phyloP scores from a whole-genome alignment of 2,329 filamentous ascomycete genomes.

The Scleromitrula shiraiana region DNA sequence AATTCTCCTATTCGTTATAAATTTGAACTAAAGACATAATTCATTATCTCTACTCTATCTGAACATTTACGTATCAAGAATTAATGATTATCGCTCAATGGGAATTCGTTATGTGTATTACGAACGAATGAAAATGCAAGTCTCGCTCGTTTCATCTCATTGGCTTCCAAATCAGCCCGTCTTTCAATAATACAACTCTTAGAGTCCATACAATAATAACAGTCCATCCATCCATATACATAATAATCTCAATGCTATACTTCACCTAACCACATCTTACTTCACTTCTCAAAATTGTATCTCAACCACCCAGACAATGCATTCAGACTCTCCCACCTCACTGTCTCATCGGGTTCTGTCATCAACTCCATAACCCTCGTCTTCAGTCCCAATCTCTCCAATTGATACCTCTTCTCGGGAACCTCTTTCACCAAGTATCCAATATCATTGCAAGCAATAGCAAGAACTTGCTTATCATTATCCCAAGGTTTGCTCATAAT shows the following conservation, averaged over 20 bases:
- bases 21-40: neutral
- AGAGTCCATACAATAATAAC: too few relatives aligned
- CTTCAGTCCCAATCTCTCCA: constrained; percentile 63
- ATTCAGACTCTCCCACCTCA: constrained; percentile 66
- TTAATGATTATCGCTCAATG: neutral
- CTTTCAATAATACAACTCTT: constrained; percentile 9
- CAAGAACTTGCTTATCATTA: constrained; percentile 63
- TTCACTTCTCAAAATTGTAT: constrained; percentile 60
- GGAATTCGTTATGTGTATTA: neutral
- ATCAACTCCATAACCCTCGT: constrained; percentile 64
- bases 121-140: constrained; percentile 4
- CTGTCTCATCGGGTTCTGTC: constrained; percentile 60
- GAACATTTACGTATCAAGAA: constrained; percentile 16
- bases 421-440: constrained; percentile 63
- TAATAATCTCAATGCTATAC: constrained; percentile 16
- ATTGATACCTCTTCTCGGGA: constrained; percentile 55
- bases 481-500: constrained; percentile 62
- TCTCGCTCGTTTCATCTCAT: too few relatives aligned
- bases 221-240: neutral
- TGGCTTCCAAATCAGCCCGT: too few relatives aligned
- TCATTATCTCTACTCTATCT: constrained; percentile 16
- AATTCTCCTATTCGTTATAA: too few relatives aligned
- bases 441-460: constrained; percentile 67
- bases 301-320: constrained; percentile 68
- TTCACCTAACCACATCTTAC: too few relatives aligned